A percentile compares a stretch with the other conserved stretches of the same genome.
phyloP scores from a whole-genome alignment of 2,329 filamentous ascomycete genomes.

The Alternaria sp. region DNA sequence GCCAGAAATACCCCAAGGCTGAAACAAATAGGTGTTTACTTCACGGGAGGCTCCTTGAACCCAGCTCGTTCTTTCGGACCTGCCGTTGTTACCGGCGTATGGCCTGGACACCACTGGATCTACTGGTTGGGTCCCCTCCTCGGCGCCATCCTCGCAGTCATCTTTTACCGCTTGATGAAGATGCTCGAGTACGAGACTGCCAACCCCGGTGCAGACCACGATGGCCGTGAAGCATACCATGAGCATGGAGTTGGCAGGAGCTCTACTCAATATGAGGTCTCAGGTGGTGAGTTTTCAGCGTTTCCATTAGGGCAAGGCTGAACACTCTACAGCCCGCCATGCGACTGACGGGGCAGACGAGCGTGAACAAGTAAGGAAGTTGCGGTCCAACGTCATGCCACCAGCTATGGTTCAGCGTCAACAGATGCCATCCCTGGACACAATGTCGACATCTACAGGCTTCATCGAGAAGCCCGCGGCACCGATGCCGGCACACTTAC shows the following conservation, averaged over 20 bases:
- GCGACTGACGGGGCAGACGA: slow-evolving; percentile 43
- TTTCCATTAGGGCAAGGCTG: slow-evolving; percentile 11
- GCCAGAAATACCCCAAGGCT: not conserved
- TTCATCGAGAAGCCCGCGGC: slow-evolving; percentile 20
- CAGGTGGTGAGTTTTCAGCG: not conserved
- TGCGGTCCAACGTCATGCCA: slow-evolving; percentile 19
- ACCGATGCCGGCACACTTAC: slow-evolving; percentile 30
- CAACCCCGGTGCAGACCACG: slow-evolving; percentile 59
- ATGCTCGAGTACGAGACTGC: slow-evolving; percentile 61
- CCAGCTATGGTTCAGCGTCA: slow-evolving; percentile 11
- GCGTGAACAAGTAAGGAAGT: slow-evolving; percentile 27
- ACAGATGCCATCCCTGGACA: slow-evolving; percentile 4
- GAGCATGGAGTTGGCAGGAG: slow-evolving; percentile 9
- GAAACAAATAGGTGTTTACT: slow-evolving; percentile 53
- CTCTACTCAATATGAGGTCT: not conserved
- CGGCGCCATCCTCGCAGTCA: slow-evolving; percentile 56
- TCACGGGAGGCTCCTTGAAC: slow-evolving; percentile 59
- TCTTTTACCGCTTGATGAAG: slow-evolving; percentile 62
- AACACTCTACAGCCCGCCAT: slow-evolving; percentile 28
- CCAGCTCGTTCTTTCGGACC: slow-evolving; percentile 61
- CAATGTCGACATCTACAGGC: slow-evolving; percentile 7
- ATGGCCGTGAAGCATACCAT: slow-evolving; percentile 52
- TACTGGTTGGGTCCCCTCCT: slow-evolving; percentile 61
- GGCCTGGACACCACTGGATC: slow-evolving; percentile 60
- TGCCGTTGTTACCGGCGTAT: slow-evolving; percentile 54